Conservation (phyloP, 441 rosid species). For the Manihot esculenta region DNA sequence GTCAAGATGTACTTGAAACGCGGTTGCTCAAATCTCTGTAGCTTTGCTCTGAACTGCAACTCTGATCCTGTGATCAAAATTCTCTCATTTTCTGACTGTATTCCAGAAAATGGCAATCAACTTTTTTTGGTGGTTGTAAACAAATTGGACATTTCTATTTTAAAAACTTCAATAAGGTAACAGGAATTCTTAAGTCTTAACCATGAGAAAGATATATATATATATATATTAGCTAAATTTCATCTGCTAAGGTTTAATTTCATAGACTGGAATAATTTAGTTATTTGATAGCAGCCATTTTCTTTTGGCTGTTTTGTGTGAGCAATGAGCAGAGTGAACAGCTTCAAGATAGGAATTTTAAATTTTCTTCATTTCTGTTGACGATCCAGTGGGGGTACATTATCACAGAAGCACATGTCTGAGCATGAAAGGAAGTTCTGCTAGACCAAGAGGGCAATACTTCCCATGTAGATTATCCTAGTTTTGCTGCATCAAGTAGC, state of each 20-base stretch:
- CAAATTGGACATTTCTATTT: background rate
- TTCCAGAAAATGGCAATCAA: background rate
- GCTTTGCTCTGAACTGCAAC: background rate
- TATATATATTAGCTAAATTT: too few relatives aligned
- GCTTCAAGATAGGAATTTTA: too few relatives aligned
- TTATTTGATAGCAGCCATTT: too few relatives aligned
- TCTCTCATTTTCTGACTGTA: background rate
- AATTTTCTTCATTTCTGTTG: background rate
- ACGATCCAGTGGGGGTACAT: background rate
- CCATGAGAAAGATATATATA: too few relatives aligned
- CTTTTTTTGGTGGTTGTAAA: background rate
- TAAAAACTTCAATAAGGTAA: background rate
- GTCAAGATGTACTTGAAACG: background rate
- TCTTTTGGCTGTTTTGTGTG: too few relatives aligned
- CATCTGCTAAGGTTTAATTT: too few relatives aligned
- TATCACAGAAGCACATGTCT: background rate
- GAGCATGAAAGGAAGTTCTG: background rate
- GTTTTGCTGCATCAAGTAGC: background rate
- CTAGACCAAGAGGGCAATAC: background rate
- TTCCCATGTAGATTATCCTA: background rate
- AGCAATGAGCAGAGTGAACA: too few relatives aligned
- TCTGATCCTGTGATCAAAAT: background rate
- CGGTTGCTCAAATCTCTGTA: background rate
- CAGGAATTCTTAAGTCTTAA: background rate
- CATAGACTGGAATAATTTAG: too few relatives aligned